A percentile compares a stretch with the other conserved stretches of the same genome.
Conservation (phyloP, 805 yeast genomes). For the Candida lessepsii region DNA sequence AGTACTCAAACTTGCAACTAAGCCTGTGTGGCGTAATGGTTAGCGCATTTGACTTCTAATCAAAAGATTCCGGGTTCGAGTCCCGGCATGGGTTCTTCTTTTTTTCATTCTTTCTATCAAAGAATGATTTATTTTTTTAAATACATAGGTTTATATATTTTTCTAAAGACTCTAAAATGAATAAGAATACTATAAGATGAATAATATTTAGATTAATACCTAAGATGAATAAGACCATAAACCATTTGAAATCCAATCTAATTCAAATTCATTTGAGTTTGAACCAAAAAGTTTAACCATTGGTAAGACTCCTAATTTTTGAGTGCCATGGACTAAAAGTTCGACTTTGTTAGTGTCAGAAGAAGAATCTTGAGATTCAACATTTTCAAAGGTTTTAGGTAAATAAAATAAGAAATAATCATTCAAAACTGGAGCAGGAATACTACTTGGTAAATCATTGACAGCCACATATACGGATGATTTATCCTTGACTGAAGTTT, state of each 20-base stretch:
- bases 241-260: conserved; percentile 39
- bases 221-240: conserved; percentile 23
- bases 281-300: conserved; percentile 35
- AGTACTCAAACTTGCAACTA: not conserved
- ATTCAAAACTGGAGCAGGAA: conserved; percentile 36
- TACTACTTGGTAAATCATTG: conserved; percentile 33
- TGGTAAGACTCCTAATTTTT: conserved; percentile 25
- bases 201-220: no score
- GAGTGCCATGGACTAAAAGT: conserved; percentile 21
- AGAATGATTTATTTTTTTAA: no score
- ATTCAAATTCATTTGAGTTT: conserved; percentile 24
- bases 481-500: conserved; percentile 15
- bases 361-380: conserved; percentile 9
- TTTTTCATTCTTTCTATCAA: conserved; percentile 5
- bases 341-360: conserved; percentile 20
- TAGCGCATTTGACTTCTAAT: conserved; percentile 68
- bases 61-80: conserved; percentile 68
- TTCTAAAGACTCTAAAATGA: not conserved
- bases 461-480: conserved; percentile 23
- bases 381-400: conserved; percentile 19
- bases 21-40: conserved; percentile 65
- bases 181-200: no score
- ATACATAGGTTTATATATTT: not conserved
- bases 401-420: conserved; percentile 36
- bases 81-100: conserved; percentile 44